phyloP scores from a whole-genome alignment of 164 flowering plant species.

The Piper betle region DNA sequence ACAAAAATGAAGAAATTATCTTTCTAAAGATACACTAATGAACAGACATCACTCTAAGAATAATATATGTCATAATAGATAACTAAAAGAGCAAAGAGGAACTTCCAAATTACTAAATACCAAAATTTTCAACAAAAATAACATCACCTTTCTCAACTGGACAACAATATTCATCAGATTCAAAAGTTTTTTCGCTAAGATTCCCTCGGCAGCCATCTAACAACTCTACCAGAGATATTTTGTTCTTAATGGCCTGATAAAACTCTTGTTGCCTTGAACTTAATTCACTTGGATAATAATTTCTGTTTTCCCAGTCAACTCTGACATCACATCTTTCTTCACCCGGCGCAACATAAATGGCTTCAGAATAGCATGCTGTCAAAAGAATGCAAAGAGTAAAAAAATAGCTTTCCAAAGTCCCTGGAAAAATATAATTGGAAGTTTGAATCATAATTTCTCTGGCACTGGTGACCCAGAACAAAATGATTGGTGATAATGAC shows the following conservation, averaged over 20 bases:
- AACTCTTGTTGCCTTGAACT: slow-evolving; percentile 97
- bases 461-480: no score
- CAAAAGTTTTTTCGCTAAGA: slow-evolving; percentile 72
- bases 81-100: no score
- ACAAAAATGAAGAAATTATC: no score
- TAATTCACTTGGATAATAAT: slow-evolving; percentile 82
- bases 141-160: slow-evolving; percentile 84
- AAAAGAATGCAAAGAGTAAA: background rate
- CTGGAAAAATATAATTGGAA: no score
- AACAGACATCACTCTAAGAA: no score
- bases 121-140: background rate
- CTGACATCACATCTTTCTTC: slow-evolving; percentile 87
- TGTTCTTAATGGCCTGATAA: slow-evolving; percentile 96
- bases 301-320: slow-evolving; percentile 87
- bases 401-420: background rate
- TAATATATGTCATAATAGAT: no score
- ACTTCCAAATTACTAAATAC: no score
- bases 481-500: no score
- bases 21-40: no score
- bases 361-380: slow-evolving; percentile 91
- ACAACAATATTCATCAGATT: slow-evolving; percentile 97
- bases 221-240: slow-evolving; percentile 92
- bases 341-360: slow-evolving; percentile 98
- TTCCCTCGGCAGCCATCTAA: slow-evolving; percentile 82
- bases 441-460: background rate